Evolutionary conservation across 805 yeast species (phyloP).

Genomic region (Metschnikowia corniflorae): DNA sequence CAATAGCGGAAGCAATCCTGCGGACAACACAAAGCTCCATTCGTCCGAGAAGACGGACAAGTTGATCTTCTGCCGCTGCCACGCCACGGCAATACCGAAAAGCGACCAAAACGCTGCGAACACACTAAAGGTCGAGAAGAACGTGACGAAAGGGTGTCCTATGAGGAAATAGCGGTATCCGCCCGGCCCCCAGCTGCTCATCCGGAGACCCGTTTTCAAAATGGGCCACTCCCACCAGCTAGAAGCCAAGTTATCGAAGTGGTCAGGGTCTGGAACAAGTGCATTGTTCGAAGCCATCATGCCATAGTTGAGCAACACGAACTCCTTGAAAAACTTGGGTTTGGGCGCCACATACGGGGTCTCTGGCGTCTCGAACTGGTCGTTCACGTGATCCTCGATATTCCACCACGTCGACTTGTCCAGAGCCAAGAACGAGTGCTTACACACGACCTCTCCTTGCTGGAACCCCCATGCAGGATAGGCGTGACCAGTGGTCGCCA

Average conservation of each 20-base stretch:
- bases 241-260: slow-evolving; percentile 67
- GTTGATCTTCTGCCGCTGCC: slow-evolving; percentile 32
- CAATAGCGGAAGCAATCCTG: slow-evolving; percentile 34
- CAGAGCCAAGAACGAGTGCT: slow-evolving; percentile 43
- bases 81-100: slow-evolving; percentile 19
- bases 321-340: slow-evolving; percentile 74
- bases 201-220: slow-evolving; percentile 68
- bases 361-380: slow-evolving; percentile 34
- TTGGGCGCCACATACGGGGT: slow-evolving; percentile 41
- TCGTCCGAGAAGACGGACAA: slow-evolving; percentile 22
- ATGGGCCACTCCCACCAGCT: slow-evolving; percentile 89
- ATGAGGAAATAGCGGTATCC: slow-evolving; percentile 52
- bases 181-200: slow-evolving; percentile 67
- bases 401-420: slow-evolving; percentile 82
- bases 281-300: slow-evolving; percentile 90
- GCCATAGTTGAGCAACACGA: slow-evolving; percentile 69
- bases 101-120: slow-evolving; percentile 21
- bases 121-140: slow-evolving; percentile 41
- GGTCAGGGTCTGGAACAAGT: slow-evolving; percentile 72
- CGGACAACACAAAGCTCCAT: slow-evolving; percentile 28
- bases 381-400: slow-evolving; percentile 64
- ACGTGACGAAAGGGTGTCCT: slow-evolving; percentile 76
- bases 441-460: slow-evolving; percentile 79
- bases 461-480: slow-evolving; percentile 83
- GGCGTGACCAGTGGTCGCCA: slow-evolving; percentile 66